Evolutionary conservation across 208 protist species (phyloP).

Genomic region (Trypanosoma theileri): DNA sequence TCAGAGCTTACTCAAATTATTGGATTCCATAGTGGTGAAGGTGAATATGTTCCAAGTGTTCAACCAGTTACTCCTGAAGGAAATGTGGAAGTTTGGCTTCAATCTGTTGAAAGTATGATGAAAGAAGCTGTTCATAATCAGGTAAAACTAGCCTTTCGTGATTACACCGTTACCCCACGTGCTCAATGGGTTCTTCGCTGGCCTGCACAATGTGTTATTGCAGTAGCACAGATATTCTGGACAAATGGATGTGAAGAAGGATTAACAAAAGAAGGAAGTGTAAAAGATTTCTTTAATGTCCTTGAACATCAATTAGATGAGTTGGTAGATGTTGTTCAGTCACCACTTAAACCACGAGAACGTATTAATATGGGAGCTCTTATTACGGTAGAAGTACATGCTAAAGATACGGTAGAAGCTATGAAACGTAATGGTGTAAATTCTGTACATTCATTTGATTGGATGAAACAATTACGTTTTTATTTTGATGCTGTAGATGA

Average conservation of each 20-base stretch:
- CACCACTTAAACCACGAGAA: slow-evolving; percentile 76
- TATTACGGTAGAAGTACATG: slow-evolving; percentile 97
- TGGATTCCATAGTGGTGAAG: slow-evolving; percentile 93
- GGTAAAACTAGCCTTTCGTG: slow-evolving; percentile 56
- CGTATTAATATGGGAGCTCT: slow-evolving; percentile 95
- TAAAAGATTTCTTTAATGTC: slow-evolving; percentile 59
- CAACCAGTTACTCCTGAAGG: slow-evolving; percentile 87
- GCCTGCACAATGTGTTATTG: slow-evolving; percentile 93
- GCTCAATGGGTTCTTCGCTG: slow-evolving; percentile 89
- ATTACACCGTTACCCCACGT: slow-evolving; percentile 68
- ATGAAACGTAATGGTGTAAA: slow-evolving; percentile 71
- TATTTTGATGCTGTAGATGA: slow-evolving; percentile 92
- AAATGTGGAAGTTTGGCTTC: slow-evolving; percentile 97
- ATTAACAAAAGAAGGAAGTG: slow-evolving; percentile 61
- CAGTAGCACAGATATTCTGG: slow-evolving; percentile 94
- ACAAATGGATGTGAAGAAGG: slow-evolving; percentile 93
- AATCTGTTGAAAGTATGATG: slow-evolving; percentile 94
- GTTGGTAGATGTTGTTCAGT: slow-evolving; percentile 92
- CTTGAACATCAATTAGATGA: slow-evolving; percentile 85
- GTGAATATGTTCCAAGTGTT: slow-evolving; percentile 90
- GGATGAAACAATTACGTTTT: slow-evolving; percentile 97
- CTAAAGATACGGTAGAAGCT: slow-evolving; percentile 92
- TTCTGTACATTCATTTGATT: slow-evolving; percentile 92
- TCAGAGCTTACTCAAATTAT: slow-evolving; percentile 76
- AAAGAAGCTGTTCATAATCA: slow-evolving; percentile 85